phyloP scores from a whole-genome alignment of 1,139 yeast species.

The Geotrichum reessii region DNA sequence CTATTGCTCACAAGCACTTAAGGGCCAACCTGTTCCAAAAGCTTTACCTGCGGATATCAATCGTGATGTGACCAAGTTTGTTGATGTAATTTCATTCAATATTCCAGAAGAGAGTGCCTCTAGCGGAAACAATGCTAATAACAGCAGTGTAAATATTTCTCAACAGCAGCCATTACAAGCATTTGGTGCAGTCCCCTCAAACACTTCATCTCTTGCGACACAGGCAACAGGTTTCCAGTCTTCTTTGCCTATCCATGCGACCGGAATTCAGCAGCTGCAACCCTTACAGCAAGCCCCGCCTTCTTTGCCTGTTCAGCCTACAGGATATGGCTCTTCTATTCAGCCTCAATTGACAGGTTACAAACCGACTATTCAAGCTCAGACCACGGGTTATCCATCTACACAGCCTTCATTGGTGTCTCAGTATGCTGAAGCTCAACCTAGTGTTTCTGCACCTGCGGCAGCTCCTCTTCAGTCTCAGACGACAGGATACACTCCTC shows the following conservation, averaged over 20 bases:
- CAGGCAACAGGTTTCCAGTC: conserved; percentile 1
- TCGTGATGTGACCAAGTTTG: conserved; percentile 81
- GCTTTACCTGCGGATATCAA: conserved; percentile 63
- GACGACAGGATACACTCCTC: conserved; percentile 33
- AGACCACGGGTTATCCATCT: conserved; percentile 33
- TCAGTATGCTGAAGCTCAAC: conserved; percentile 39
- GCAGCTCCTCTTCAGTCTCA: conserved; percentile 40
- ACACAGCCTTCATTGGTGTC: conserved; percentile 19
- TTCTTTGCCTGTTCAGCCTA: conserved; percentile 34
- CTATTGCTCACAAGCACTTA: conserved; percentile 69
- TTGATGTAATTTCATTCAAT: conserved; percentile 78
- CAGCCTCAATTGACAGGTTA: conserved; percentile 38
- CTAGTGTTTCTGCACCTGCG: conserved; percentile 16
- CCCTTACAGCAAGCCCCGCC: conserved; percentile 1
- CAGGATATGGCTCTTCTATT: conserved; percentile 34
- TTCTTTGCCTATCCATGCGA: conserved; percentile 31
- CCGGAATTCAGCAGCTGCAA: conserved; percentile 33
- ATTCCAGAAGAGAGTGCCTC: conserved; percentile 52
- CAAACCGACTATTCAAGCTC: conserved; percentile 17
- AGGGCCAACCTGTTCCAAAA: conserved; percentile 72
- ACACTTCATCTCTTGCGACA: background rate
- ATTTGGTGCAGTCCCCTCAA: background rate
- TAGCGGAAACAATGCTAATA: background rate
- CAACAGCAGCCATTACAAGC: conserved; percentile 7
- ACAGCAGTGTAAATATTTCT: conserved; percentile 16